phyloP scores from a whole-genome alignment of 768 basidiomycete species.

The Pisolithus sp. region DNA sequence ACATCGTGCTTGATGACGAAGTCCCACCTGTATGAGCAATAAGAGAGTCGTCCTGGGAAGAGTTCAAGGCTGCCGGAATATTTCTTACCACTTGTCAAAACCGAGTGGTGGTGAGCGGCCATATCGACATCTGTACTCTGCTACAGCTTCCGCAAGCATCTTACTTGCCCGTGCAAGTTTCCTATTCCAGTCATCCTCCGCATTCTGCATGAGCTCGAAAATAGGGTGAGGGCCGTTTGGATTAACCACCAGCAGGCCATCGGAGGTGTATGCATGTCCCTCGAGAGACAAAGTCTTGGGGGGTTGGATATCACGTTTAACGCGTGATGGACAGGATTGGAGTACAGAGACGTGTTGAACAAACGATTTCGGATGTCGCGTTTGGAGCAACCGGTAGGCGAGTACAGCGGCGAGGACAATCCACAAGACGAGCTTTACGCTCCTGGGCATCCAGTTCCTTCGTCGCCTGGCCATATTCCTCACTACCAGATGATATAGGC shows the following conservation, averaged over 20 bases:
- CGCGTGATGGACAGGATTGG: not conserved
- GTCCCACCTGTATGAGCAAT: conserved; percentile 31
- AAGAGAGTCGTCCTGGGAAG: not conserved
- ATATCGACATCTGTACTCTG: conserved; percentile 33
- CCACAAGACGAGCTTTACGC: not conserved
- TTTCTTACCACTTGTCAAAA: conserved; percentile 37
- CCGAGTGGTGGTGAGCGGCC: conserved; percentile 32
- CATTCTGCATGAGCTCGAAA: conserved; percentile 33
- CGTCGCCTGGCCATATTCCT: not conserved
- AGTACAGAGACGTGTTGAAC: not conserved
- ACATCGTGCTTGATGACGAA: conserved; percentile 35
- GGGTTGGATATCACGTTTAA: not conserved
- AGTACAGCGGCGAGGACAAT: not conserved
- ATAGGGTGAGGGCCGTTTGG: conserved; percentile 37
- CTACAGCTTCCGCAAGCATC: conserved; percentile 31
- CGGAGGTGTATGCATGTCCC: conserved; percentile 16
- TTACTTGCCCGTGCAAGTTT: conserved; percentile 31
- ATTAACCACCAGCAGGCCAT: conserved; percentile 31
- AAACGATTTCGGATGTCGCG: not conserved
- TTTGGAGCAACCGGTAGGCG: not conserved
- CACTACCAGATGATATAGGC: not conserved
- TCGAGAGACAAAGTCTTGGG: not conserved
- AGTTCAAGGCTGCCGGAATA: not conserved
- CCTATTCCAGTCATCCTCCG: conserved; percentile 31
- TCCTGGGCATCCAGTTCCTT: not conserved